Evolutionary conservation across 495 filamentous ascomycete genomes (phyloP).

Genomic region (Poronia punctata): DNA sequence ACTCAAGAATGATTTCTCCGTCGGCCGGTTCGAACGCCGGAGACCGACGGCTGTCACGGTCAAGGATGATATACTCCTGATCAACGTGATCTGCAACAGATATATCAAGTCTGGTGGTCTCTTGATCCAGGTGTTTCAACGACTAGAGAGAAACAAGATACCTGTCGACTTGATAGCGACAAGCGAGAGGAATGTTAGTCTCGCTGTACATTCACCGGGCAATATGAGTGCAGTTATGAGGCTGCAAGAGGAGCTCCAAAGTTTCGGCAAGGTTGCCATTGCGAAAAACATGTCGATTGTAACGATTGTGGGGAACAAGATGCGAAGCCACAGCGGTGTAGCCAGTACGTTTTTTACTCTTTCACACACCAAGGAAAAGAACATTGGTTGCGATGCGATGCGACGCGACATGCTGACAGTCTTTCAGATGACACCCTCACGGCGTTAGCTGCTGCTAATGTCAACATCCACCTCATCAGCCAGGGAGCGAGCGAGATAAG

Average conservation of each 20-base stretch:
- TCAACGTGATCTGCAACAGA: conserved; percentile 33
- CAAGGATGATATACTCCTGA: conserved; percentile 31
- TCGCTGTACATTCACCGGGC: conserved; percentile 27
- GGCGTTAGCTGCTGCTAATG: conserved; percentile 28
- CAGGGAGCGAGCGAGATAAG: conserved; percentile 38
- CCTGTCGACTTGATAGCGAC: conserved; percentile 33
- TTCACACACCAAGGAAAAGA: no score
- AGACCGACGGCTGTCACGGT: conserved; percentile 33
- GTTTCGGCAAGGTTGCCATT: conserved; percentile 27
- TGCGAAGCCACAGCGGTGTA: conserved; percentile 35
- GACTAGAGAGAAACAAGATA: conserved; percentile 27
- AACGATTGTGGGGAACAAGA: conserved; percentile 35
- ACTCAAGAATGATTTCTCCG: conserved; percentile 31
- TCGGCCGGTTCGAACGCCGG: conserved; percentile 24
- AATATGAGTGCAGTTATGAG: conserved; percentile 17
- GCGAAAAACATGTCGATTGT: conserved; percentile 31
- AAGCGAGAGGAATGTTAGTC: conserved; percentile 33
- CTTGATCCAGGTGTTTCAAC: conserved; percentile 28
- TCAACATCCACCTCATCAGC: conserved; percentile 35
- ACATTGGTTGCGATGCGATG: no score
- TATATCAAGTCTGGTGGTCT: conserved; percentile 32
- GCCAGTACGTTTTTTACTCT: conserved; percentile 23
- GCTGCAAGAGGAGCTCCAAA: conserved; percentile 23
- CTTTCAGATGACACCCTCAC: conserved; percentile 29
- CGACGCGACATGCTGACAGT: conserved; percentile 5